Conservation (phyloP, 495 filamentous ascomycete species). For the Penicillium longicatenatum region DNA sequence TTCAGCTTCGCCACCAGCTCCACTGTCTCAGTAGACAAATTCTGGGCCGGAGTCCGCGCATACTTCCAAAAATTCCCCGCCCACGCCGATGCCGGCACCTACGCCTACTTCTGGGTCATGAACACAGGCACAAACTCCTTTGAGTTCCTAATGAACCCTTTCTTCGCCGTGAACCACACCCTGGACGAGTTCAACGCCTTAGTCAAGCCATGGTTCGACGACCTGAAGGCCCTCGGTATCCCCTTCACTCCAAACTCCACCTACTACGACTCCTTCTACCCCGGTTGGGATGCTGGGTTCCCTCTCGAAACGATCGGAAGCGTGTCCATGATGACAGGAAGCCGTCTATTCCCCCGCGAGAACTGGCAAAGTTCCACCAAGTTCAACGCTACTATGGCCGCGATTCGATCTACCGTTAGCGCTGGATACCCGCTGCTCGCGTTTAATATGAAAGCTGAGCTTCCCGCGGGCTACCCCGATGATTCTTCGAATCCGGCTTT, state of each 20-base stretch:
- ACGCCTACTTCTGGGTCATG: slow-evolving; percentile 51
- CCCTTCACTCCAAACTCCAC: slow-evolving; percentile 46
- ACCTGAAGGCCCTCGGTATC: slow-evolving; percentile 36
- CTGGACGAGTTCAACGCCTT: slow-evolving; percentile 44
- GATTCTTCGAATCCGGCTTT: slow-evolving; percentile 58
- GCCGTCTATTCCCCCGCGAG: slow-evolving; percentile 53
- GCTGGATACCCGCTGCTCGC: slow-evolving; percentile 46
- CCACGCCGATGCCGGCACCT: slow-evolving; percentile 53
- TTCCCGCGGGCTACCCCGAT: slow-evolving; percentile 23
- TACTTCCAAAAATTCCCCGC: slow-evolving; percentile 50
- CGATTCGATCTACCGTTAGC: slow-evolving; percentile 45
- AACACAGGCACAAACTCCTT: slow-evolving; percentile 17
- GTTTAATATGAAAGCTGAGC: slow-evolving; percentile 51
- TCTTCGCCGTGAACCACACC: slow-evolving; percentile 55
- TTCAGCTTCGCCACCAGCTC: slow-evolving; percentile 41
- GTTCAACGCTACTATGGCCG: slow-evolving; percentile 45
- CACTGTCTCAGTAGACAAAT: slow-evolving; percentile 40
- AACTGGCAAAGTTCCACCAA: slow-evolving; percentile 44
- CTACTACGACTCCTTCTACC: slow-evolving; percentile 51
- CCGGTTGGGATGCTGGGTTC: slow-evolving; percentile 48
- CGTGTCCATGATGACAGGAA: slow-evolving; percentile 40
- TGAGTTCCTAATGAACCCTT: slow-evolving; percentile 35
- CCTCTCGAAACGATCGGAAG: slow-evolving; percentile 48
- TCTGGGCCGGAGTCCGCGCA: slow-evolving; percentile 51
- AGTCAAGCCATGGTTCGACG: slow-evolving; percentile 47